These are phyloP conservation scores for Candida sanyiensis DNA, from an alignment of 805 yeast species.

Conservation along the genomic window DNA sequence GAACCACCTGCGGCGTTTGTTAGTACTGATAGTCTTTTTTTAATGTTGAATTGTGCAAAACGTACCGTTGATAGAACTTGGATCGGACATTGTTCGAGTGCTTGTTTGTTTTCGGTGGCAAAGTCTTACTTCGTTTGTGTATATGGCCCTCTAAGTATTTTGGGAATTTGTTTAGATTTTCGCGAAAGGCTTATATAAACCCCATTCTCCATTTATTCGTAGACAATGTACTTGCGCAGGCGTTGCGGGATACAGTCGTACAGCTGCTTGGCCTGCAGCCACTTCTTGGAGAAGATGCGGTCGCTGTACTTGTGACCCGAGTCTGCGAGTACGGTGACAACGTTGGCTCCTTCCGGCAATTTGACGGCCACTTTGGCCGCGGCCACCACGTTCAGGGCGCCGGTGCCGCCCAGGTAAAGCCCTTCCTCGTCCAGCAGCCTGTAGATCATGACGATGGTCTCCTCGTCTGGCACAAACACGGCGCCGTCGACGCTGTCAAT, in stretches of 20 bases:
- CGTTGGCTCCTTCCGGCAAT: constrained; percentile 73
- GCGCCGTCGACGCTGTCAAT: constrained; percentile 76
- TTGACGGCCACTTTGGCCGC: constrained; percentile 70
- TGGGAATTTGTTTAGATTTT: background rate
- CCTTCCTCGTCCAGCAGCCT: constrained; percentile 86
- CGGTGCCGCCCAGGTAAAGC: constrained; percentile 83
- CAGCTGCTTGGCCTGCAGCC: constrained; percentile 70
- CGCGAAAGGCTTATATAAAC: background rate
- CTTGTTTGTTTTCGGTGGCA: background rate
- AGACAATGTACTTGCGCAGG: constrained; percentile 59
- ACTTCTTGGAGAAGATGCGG: constrained; percentile 66
- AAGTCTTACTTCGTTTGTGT: background rate
- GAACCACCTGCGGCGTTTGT: constrained; percentile 61
- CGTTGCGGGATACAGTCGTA: constrained; percentile 63
- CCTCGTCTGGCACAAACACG: constrained; percentile 68
- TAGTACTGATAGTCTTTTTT: constrained; percentile 12
- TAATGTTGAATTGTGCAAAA: no score
- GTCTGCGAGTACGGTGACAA: constrained; percentile 86
- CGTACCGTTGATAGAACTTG: constrained; percentile 69
- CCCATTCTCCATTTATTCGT: constrained; percentile 17
- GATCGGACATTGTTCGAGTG: constrained; percentile 55
- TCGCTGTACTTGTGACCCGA: constrained; percentile 87
- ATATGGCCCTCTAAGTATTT: no score
- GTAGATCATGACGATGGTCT: constrained; percentile 79
- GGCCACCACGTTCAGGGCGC: constrained; percentile 86